A percentile compares a stretch with the other conserved stretches of the same genome.
phyloP scores from a whole-genome alignment of 2,329 filamentous ascomycete genomes.

The Paraphoma sp. region DNA sequence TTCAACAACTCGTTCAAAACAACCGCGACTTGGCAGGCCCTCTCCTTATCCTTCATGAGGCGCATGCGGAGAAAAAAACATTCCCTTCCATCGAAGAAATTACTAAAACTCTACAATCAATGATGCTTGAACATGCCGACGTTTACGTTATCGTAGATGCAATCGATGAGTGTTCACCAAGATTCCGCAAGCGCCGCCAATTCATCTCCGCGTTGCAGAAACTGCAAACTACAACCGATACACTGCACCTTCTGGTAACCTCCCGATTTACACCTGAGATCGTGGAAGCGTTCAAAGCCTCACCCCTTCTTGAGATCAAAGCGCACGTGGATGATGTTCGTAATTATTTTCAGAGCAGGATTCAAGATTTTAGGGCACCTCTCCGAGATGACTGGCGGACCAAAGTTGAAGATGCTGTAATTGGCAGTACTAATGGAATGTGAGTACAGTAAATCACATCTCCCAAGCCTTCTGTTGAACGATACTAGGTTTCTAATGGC shows the following conservation, averaged over 20 bases:
- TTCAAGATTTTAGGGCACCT: neutral
- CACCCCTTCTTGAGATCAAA: neutral
- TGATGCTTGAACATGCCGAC: neutral
- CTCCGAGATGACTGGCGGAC: neutral
- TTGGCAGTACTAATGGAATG: neutral
- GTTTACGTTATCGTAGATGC: neutral
- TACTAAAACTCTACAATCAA: neutral
- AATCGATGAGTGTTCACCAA: neutral
- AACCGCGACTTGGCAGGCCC: neutral
- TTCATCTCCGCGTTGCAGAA: neutral
- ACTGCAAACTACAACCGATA: neutral
- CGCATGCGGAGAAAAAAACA: neutral
- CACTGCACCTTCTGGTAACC: neutral
- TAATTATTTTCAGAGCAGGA: neutral
- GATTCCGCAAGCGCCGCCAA: neutral
- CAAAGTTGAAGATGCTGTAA: neutral
- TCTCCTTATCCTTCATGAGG: neutral
- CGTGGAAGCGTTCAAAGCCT: neutral
- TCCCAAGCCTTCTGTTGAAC: neutral
- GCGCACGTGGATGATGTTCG: neutral
- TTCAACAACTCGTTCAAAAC: neutral
- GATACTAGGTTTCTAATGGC: neutral
- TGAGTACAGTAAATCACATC: neutral
- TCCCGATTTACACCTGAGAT: neutral
- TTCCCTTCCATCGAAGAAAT: neutral